Conservation (phyloP, 1,284 basidiomycete genomes). For the Ustilago sp. region DNA sequence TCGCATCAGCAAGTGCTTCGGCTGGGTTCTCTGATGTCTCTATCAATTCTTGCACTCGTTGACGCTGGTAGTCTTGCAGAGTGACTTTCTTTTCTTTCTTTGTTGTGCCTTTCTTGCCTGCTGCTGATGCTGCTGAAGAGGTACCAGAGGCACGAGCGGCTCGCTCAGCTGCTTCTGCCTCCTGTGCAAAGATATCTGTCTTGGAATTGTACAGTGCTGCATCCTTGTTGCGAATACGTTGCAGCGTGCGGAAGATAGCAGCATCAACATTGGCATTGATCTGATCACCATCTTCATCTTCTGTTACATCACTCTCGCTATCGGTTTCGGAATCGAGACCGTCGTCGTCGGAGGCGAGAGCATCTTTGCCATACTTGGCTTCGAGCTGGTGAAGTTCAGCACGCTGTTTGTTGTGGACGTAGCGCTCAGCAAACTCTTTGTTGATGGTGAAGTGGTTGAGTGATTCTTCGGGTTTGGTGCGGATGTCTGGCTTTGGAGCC, state of each 20-base stretch:
- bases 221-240: constrained; percentile 85
- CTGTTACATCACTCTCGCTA: constrained; percentile 76
- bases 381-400: constrained; percentile 63
- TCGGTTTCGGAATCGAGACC: constrained; percentile 46
- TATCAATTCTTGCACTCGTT: constrained; percentile 64
- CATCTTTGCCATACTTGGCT: constrained; percentile 59
- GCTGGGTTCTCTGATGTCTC: constrained; percentile 61
- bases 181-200: constrained; percentile 61
- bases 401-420: constrained; percentile 65
- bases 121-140: constrained; percentile 1
- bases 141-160: constrained; percentile 30
- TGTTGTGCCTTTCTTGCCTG: constrained; percentile 25
- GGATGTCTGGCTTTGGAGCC: constrained; percentile 37
- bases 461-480: constrained; percentile 43
- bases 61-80: constrained; percentile 66
- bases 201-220: constrained; percentile 82
- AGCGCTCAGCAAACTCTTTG: constrained; percentile 64
- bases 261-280: constrained; percentile 93
- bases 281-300: constrained; percentile 95
- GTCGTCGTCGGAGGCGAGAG: constrained; percentile 37
- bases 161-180: constrained; percentile 32
- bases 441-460: constrained; percentile 61
- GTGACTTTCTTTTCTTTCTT: constrained; percentile 62
- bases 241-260: constrained; percentile 91
- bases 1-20: constrained; percentile 65